These are phyloP conservation scores for Phytophthora pinifolia DNA, from an alignment of 352 stramenopile species.

Conservation along the genomic window DNA sequence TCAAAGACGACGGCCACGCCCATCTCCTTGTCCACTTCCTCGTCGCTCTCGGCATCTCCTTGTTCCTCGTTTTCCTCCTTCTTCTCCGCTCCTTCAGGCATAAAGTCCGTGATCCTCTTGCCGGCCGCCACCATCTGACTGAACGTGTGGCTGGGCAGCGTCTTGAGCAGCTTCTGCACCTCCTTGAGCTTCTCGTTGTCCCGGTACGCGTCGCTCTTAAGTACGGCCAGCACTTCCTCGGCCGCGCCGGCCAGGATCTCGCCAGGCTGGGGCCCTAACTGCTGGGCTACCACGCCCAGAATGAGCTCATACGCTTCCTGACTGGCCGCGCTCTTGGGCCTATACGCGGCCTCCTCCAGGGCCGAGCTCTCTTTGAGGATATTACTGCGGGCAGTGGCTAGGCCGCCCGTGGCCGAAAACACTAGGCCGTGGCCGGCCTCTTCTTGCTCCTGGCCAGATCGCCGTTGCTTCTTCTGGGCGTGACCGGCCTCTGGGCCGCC, in stretches of 20 bases:
- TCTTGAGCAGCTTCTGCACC: constrained; percentile 86
- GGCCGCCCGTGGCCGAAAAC: constrained; percentile 52
- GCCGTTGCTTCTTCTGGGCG: constrained; percentile 64
- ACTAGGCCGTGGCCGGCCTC: constrained; percentile 42
- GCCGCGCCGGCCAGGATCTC: constrained; percentile 91
- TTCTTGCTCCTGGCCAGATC: constrained; percentile 15
- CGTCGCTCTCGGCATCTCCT: constrained; percentile 21
- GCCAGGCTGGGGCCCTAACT: constrained; percentile 86
- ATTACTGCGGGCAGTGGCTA: constrained; percentile 45
- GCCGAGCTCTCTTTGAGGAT: constrained; percentile 75
- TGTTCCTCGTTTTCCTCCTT: constrained; percentile 14
- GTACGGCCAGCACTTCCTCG: constrained; percentile 91
- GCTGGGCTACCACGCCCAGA: constrained; percentile 68
- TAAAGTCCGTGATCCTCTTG: constrained; percentile 91
- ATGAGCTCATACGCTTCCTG: constrained; percentile 91
- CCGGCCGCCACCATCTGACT: constrained; percentile 82
- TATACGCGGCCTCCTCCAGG: constrained; percentile 84
- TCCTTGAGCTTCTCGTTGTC: constrained; percentile 87
- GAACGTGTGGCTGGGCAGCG: constrained; percentile 70
- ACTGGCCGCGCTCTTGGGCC: constrained; percentile 85
- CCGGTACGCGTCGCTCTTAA: constrained; percentile 91
- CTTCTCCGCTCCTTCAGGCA: constrained; percentile 37
- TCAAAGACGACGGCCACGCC: constrained; percentile 97
- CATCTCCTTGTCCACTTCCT: constrained; percentile 96
- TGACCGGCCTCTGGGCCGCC: constrained; percentile 40